Evolutionary conservation across 805 yeast species (phyloP).

Genomic region (Myxozyma geophila): DNA sequence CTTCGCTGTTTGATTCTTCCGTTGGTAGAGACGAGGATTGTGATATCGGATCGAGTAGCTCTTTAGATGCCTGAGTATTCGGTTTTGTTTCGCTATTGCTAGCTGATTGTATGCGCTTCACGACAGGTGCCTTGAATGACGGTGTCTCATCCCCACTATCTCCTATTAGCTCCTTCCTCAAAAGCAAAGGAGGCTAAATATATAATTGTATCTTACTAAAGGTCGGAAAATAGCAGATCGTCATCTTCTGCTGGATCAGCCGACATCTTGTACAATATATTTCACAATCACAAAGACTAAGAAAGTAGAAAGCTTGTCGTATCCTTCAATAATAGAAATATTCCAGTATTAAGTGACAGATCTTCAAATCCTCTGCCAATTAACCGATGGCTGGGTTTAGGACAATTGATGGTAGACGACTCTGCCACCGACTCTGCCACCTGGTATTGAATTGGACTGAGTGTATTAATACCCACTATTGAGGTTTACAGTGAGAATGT

Average conservation of each 20-base stretch:
- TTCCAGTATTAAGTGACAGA: too few species aligned
- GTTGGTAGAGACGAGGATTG: background rate
- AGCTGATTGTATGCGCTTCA: background rate
- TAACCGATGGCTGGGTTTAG: too few species aligned
- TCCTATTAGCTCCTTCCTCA: background rate
- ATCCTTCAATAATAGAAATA: too few species aligned
- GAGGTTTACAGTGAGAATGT: background rate
- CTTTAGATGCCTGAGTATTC: background rate
- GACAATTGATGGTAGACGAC: too few species aligned
- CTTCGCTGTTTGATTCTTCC: background rate
- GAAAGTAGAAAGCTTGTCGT: background rate
- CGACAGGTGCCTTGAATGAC: background rate
- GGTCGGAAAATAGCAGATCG: conserved; percentile 83
- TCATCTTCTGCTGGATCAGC: conserved; percentile 66
- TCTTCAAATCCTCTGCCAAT: too few species aligned
- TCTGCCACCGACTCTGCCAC: too few species aligned
- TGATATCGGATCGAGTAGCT: background rate
- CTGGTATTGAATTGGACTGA: too few species aligned
- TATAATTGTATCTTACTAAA: conserved; percentile 54
- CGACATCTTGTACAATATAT: conserved; percentile 1
- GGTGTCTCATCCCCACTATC: conserved; percentile 2
- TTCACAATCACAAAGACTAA: background rate
- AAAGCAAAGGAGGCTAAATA: conserved; percentile 1
- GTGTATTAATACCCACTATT: background rate
- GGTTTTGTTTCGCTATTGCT: background rate